A percentile compares a stretch with the other conserved stretches of the same genome.
These are phyloP conservation scores for Oryza rufipogon DNA, from an alignment of 176 grass and related monocot species.

Conservation along the genomic window DNA sequence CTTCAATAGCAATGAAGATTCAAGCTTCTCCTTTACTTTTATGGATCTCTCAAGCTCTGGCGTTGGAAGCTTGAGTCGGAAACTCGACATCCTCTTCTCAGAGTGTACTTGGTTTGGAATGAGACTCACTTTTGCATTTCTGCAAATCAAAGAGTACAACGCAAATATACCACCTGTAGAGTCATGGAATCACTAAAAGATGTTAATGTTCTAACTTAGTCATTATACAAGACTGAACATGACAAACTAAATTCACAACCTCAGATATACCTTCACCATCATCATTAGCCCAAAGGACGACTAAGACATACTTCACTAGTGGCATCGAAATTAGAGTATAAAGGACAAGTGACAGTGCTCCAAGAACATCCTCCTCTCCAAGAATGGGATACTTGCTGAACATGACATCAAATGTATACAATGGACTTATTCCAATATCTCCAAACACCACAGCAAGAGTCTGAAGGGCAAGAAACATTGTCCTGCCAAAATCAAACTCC, in stretches of 20 bases:
- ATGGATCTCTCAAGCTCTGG: constrained; percentile 76
- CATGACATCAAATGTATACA: constrained; percentile 99
- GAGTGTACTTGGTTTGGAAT: constrained; percentile 78
- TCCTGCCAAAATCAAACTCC: constrained; percentile 80
- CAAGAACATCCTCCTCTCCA: constrained; percentile 84
- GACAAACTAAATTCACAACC: constrained; percentile 58
- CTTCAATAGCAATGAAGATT: constrained; percentile 74
- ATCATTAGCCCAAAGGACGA: constrained; percentile 91
- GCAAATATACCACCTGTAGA: constrained; percentile 96
- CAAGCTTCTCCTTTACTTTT: constrained; percentile 88
- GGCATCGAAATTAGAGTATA: constrained; percentile 84
- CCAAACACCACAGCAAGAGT: constrained; percentile 91
- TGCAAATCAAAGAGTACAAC: constrained; percentile 90
- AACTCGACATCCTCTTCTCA: constrained; percentile 83
- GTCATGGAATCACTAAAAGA: constrained; percentile 37
- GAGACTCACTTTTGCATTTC: constrained; percentile 87
- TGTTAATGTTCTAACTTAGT: constrained; percentile 41
- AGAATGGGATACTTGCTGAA: constrained; percentile 72
- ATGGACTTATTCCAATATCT: constrained; percentile 86
- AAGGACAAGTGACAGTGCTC: constrained; percentile 89
- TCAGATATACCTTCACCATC: constrained; percentile 80
- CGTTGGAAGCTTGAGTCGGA: constrained; percentile 76
- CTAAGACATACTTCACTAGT: constrained; percentile 84
- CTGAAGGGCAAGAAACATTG: constrained; percentile 80
- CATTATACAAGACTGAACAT: background rate